A percentile compares a stretch with the other conserved stretches of the same genome.
Evolutionary conservation across 768 basidiomycete species (phyloP).

Genomic region (Rickenella mellea): DNA sequence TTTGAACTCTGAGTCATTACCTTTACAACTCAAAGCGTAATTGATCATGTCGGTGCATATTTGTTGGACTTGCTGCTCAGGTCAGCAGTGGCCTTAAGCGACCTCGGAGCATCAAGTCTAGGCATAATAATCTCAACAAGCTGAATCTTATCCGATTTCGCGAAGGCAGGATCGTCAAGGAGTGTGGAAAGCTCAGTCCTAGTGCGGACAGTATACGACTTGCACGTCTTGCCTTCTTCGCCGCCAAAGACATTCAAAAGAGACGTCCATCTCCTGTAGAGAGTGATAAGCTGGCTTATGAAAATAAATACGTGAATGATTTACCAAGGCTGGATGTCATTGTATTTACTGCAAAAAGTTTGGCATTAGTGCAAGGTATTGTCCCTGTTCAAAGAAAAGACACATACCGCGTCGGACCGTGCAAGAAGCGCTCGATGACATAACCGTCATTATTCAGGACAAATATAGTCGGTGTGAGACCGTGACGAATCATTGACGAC

Average conservation of each 20-base stretch:
- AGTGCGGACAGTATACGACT: constrained; percentile 58
- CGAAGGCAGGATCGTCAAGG: constrained; percentile 55
- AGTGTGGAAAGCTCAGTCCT: constrained; percentile 61
- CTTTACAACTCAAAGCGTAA: too few relatives aligned
- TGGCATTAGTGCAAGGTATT: constrained; percentile 1
- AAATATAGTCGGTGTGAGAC: constrained; percentile 76
- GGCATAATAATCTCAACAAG: constrained; percentile 77
- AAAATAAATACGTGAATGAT: constrained; percentile 5
- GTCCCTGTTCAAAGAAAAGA: background rate
- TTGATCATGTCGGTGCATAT: too few relatives aligned
- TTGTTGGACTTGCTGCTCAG: constrained; percentile 41
- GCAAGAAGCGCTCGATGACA: constrained; percentile 76
- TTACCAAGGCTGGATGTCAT: constrained; percentile 73
- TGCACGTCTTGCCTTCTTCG: constrained; percentile 33
- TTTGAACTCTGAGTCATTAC: too few relatives aligned
- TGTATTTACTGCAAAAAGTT: constrained; percentile 52
- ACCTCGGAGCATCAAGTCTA: constrained; percentile 59
- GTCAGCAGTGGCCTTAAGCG: constrained; percentile 48
- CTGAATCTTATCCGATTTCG: constrained; percentile 55
- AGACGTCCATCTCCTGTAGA: constrained; percentile 48
- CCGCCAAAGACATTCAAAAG: constrained; percentile 51
- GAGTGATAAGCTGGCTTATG: background rate
- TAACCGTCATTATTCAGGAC: constrained; percentile 77
- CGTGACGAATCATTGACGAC: constrained; percentile 70
- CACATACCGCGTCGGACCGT: constrained; percentile 47